Evolutionary conservation across 768 basidiomycete species (phyloP).

Genomic region (Xerocomellus amylosporus): DNA sequence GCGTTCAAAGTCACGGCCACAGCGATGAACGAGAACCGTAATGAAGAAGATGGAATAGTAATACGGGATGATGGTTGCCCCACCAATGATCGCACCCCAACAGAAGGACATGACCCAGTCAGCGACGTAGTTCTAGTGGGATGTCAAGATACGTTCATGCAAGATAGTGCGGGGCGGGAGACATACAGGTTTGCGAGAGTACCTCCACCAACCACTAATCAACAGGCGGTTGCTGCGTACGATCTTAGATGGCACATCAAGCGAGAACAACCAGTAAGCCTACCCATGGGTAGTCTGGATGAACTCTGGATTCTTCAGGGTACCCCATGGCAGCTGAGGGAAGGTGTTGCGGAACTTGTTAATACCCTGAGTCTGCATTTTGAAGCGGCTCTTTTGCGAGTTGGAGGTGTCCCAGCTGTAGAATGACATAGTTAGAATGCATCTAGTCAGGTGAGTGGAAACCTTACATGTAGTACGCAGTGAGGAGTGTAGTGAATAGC

Average conservation of each 20-base stretch:
- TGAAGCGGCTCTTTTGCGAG: conserved; percentile 97
- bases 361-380: conserved; percentile 93
- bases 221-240: conserved; percentile 78
- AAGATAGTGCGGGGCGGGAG: not conserved
- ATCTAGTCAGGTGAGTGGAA: not conserved
- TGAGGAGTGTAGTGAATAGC: conserved; percentile 73
- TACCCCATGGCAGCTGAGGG: conserved; percentile 86
- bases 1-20: conserved; percentile 92
- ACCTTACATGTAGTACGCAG: conserved; percentile 81
- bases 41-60: conserved; percentile 98
- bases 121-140: conserved; percentile 80
- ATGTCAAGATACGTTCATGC: not conserved
- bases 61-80: conserved; percentile 82
- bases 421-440: not conserved
- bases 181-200: conserved; percentile 86
- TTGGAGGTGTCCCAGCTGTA: conserved; percentile 88
- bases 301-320: conserved; percentile 80
- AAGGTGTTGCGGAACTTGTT: conserved; percentile 84
- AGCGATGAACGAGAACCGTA: conserved; percentile 86
- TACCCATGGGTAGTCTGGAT: conserved; percentile 95
- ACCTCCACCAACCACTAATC: conserved; percentile 92
- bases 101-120: conserved; percentile 85
- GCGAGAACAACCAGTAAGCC: conserved; percentile 10
- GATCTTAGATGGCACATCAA: conserved; percentile 5
- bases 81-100: conserved; percentile 80